Conservation (phyloP, 768 basidiomycete genomes). For the Lactarius hengduanensis region DNA sequence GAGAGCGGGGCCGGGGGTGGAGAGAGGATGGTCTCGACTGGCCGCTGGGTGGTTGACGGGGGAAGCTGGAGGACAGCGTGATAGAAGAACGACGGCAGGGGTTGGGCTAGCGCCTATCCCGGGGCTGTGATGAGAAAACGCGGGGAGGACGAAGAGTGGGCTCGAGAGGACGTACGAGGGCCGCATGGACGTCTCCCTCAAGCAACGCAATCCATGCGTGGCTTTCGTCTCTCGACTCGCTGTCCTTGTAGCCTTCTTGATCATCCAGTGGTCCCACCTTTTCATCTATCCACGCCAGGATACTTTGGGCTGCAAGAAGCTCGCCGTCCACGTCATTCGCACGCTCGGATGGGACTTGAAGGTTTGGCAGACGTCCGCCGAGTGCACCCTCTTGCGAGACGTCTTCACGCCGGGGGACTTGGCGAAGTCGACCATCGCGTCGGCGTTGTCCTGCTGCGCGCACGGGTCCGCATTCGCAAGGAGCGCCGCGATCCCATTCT, state of each 20-base stretch:
- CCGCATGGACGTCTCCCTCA: constrained; percentile 74
- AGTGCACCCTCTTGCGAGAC: constrained; percentile 67
- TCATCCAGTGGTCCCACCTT: constrained; percentile 42
- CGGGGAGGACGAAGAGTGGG: constrained; percentile 2
- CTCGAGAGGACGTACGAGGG: constrained; percentile 47
- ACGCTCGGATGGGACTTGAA: constrained; percentile 52
- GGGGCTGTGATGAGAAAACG: constrained; percentile 10
- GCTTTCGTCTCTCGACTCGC: constrained; percentile 64
- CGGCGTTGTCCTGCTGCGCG: constrained; percentile 49
- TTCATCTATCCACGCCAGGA: constrained; percentile 73
- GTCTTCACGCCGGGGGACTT: constrained; percentile 49
- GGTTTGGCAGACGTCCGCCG: constrained; percentile 65
- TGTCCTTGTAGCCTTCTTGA: constrained; percentile 68
- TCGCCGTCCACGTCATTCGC: constrained; percentile 40
- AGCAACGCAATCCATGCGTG: constrained; percentile 80
- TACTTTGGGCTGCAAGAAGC: constrained; percentile 62
- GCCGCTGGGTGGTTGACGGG: constrained; percentile 36
- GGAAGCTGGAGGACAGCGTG: constrained; percentile 41
- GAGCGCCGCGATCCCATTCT: constrained; percentile 43
- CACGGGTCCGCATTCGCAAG: constrained; percentile 47
- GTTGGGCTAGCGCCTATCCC: constrained; percentile 49
- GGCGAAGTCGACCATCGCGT: constrained; percentile 51
- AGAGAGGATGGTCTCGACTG: constrained; percentile 50
- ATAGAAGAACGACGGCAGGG: constrained; percentile 43
- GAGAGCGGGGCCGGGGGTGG: constrained; percentile 71